Conservation (phyloP, 2,329 filamentous ascomycete genomes). For the Apiospora malaysiana region DNA sequence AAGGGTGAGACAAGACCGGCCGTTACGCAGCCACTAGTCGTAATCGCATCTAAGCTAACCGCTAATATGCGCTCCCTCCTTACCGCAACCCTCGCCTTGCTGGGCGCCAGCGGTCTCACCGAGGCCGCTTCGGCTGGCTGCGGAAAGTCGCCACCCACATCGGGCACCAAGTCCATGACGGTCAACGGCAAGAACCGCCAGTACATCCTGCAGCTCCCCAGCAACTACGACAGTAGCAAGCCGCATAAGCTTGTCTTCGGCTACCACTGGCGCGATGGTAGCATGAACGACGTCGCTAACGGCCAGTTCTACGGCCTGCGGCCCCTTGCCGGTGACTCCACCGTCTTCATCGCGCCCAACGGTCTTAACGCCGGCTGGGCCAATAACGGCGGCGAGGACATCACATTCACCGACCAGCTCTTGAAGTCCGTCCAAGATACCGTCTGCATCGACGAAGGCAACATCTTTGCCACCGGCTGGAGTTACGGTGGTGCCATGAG, state of each 20-base stretch:
- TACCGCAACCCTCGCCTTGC: background rate
- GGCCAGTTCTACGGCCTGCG: slow-evolving; percentile 48
- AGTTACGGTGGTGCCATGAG: slow-evolving; percentile 52
- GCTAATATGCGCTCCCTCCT: background rate
- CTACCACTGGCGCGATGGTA: slow-evolving; percentile 48
- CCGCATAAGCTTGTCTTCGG: slow-evolving; percentile 49
- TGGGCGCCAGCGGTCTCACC: slow-evolving; percentile 4
- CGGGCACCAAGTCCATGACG: slow-evolving; percentile 40
- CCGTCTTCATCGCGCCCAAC: slow-evolving; percentile 51
- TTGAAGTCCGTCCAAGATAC: slow-evolving; percentile 43
- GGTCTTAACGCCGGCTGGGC: slow-evolving; percentile 49
- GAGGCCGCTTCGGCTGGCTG: slow-evolving; percentile 37
- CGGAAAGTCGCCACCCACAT: slow-evolving; percentile 40
- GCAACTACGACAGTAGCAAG: slow-evolving; percentile 45
- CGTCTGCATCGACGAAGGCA: slow-evolving; percentile 49
- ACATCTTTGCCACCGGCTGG: slow-evolving; percentile 51
- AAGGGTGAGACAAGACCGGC: background rate
- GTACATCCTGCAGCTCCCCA: slow-evolving; percentile 47
- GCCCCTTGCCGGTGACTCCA: slow-evolving; percentile 41
- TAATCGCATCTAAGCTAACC: background rate
- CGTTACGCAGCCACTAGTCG: too few relatives aligned
- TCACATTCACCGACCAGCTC: slow-evolving; percentile 47
- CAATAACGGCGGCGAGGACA: slow-evolving; percentile 48
- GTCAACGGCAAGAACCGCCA: slow-evolving; percentile 45
- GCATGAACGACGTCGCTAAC: slow-evolving; percentile 43